Evolutionary conservation across 192 early-diverging fungal species (phyloP).

Genomic region (Coemansia sp.): DNA sequence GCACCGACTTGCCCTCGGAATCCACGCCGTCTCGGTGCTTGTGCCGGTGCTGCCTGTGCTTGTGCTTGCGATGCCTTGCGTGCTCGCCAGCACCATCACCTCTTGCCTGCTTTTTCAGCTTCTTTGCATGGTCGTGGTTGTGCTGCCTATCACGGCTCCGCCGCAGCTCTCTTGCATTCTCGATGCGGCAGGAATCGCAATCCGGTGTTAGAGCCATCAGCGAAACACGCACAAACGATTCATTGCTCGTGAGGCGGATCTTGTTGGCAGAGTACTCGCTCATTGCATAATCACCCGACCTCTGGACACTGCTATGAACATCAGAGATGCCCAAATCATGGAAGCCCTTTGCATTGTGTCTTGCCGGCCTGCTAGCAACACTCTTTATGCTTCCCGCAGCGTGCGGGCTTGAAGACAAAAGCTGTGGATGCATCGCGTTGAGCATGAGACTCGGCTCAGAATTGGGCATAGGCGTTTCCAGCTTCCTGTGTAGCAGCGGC

Average conservation of each 20-base stretch:
- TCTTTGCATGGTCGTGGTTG: not conserved
- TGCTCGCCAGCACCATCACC: not conserved
- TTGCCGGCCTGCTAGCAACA: not conserved
- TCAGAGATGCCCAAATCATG: too few relatives aligned
- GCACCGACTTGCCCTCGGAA: not conserved
- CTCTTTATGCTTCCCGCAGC: too few relatives aligned
- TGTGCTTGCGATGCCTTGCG: not conserved
- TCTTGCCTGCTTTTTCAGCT: not conserved
- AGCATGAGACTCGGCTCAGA: too few relatives aligned
- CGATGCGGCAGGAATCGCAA: conserved; percentile 30
- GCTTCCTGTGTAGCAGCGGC: too few relatives aligned
- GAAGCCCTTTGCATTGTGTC: conserved; percentile 2
- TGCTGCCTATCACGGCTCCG: conserved; percentile 9
- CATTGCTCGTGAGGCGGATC: conserved; percentile 35
- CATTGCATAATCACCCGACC: conserved; percentile 22
- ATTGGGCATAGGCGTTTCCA: too few relatives aligned
- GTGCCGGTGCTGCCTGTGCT: conserved; percentile 19
- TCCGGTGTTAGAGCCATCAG: conserved; percentile 47
- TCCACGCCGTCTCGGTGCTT: conserved; percentile 1
- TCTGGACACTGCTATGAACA: too few relatives aligned
- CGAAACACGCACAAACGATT: conserved; percentile 33
- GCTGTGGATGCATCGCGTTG: not conserved
- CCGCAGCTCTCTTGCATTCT: conserved; percentile 18
- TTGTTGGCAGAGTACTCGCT: conserved; percentile 38
- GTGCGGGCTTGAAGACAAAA: conserved; percentile 3